phyloP scores from a whole-genome alignment of 2,329 filamentous ascomycete genomes.

The Claviceps monticola region DNA sequence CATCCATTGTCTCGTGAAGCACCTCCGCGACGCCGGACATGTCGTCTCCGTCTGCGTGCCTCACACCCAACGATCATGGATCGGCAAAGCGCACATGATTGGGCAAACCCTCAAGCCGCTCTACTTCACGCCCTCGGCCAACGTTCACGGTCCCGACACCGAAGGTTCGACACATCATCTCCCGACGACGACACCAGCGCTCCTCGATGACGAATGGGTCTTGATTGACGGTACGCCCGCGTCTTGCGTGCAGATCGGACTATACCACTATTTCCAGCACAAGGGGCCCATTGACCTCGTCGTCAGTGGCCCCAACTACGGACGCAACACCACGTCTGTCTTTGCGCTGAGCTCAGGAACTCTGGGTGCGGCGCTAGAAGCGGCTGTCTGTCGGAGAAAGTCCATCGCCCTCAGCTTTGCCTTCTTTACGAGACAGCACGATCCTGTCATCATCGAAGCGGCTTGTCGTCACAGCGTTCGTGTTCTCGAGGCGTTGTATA shows the following conservation, averaged over 20 bases:
- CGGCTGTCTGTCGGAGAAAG: constrained; percentile 52
- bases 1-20: constrained; percentile 58
- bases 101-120: constrained; percentile 72
- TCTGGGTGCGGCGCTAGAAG: constrained; percentile 64
- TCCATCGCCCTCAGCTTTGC: constrained; percentile 81
- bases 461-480: constrained; percentile 61
- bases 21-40: constrained; percentile 63
- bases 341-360: constrained; percentile 70
- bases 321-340: constrained; percentile 66
- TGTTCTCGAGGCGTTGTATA: constrained; percentile 65
- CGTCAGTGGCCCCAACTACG: constrained; percentile 70
- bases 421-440: constrained; percentile 76
- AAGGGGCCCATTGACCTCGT: constrained; percentile 62
- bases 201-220: constrained; percentile 59
- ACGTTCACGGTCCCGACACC: constrained; percentile 25
- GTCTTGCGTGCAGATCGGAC: constrained; percentile 67
- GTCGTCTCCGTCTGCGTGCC: constrained; percentile 85
- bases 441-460: constrained; percentile 64
- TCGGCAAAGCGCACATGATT: constrained; percentile 94
- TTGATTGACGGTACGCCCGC: constrained; percentile 71
- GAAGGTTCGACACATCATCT: constrained; percentile 52
- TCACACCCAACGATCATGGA: constrained; percentile 89
- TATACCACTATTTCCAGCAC: constrained; percentile 66
- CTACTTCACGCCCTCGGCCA: constrained; percentile 57
- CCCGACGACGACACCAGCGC: constrained; percentile 34